These are phyloP conservation scores for Eutypa lata DNA, from an alignment of 2,329 filamentous ascomycete genomes.

Conservation along the genomic window DNA sequence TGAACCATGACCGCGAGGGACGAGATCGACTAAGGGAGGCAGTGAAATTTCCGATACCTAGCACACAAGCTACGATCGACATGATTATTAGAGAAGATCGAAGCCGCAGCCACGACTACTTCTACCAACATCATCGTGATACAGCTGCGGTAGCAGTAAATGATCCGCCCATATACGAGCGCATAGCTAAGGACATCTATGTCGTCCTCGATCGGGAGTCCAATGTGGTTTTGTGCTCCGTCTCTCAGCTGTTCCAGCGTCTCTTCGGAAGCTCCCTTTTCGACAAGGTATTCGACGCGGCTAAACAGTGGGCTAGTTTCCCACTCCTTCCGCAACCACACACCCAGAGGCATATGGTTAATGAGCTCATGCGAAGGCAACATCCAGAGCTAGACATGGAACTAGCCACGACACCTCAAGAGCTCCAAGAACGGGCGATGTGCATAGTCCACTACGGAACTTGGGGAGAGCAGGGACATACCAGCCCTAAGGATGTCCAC, in stretches of 20 bases:
- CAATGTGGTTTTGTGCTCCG: background rate
- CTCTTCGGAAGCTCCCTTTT: background rate
- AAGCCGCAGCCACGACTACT: background rate
- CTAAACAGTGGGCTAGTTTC: background rate
- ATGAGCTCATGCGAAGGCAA: background rate
- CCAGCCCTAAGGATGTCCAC: background rate
- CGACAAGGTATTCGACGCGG: background rate
- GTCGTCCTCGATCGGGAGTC: background rate
- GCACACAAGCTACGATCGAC: background rate
- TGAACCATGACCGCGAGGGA: background rate
- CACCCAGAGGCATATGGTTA: background rate
- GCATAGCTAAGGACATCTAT: background rate
- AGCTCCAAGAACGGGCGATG: slow-evolving; percentile 1
- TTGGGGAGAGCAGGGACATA: background rate
- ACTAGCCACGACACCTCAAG: background rate
- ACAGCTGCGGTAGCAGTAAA: background rate
- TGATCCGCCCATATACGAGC: background rate
- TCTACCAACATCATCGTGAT: slow-evolving; percentile 1
- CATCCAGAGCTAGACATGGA: slow-evolving; percentile 4
- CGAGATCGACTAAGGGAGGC: background rate
- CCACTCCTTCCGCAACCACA: background rate
- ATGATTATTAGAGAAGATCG: background rate
- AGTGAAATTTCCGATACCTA: background rate
- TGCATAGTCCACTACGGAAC: slow-evolving; percentile 3
- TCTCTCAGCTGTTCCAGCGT: slow-evolving; percentile 1